A percentile compares a stretch with the other conserved stretches of the same genome.
Evolutionary conservation across 1,139 yeast species (phyloP).

Genomic region (Hyphopichia fennica): DNA sequence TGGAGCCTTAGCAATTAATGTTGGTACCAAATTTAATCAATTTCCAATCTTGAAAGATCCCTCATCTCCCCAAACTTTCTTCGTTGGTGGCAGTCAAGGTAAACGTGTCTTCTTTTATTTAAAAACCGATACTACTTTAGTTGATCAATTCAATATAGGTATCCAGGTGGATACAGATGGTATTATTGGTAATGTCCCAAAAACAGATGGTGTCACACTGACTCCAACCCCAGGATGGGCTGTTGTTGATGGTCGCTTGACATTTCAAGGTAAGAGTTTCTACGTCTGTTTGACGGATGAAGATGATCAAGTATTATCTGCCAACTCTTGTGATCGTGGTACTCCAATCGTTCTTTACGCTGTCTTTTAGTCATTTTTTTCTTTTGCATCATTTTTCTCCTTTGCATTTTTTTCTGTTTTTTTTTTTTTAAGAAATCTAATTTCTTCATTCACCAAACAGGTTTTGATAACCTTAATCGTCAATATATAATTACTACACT

Average conservation of each 20-base stretch:
- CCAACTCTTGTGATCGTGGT: constrained; percentile 22
- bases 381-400: background rate
- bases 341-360: constrained; percentile 17
- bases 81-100: constrained; percentile 25
- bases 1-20: constrained; percentile 18
- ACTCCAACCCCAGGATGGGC: constrained; percentile 21
- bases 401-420: no score
- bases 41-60: constrained; percentile 19
- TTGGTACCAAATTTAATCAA: constrained; percentile 21
- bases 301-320: constrained; percentile 19
- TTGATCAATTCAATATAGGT: constrained; percentile 23
- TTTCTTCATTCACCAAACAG: no score
- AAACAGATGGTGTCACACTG: constrained; percentile 17
- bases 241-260: constrained; percentile 19
- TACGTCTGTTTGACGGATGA: constrained; percentile 22
- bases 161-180: constrained; percentile 23
- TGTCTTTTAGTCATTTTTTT: background rate
- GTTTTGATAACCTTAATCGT: no score
- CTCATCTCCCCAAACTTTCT: constrained; percentile 23
- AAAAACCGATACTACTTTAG: constrained; percentile 20
- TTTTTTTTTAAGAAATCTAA: no score
- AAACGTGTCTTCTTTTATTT: constrained; percentile 17
- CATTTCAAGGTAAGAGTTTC: constrained; percentile 16
- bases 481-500: no score
- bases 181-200: constrained; percentile 24